Percentiles rank a stretch among this genome's conserved stretches.
phyloP scores from a whole-genome alignment of 2,329 filamentous ascomycete species.

The Graphiopsis chlorocephala region DNA sequence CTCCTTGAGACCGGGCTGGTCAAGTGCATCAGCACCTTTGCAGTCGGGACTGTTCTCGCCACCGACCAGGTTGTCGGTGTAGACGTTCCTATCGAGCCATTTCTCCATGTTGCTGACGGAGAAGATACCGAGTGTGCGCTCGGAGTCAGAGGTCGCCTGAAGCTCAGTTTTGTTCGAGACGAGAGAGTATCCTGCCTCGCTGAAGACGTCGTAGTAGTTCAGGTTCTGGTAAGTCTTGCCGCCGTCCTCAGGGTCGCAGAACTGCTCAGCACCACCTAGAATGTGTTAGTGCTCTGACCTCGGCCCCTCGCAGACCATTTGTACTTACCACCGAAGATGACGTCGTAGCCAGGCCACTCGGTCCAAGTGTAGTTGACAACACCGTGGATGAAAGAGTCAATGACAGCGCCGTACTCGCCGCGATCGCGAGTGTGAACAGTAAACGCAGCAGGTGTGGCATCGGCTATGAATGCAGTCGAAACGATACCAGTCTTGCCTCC shows the following conservation, averaged over 20 bases:
- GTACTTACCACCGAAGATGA: slow-evolving; percentile 62
- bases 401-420: slow-evolving; percentile 65
- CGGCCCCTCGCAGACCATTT: neutral
- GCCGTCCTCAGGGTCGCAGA: slow-evolving; percentile 56
- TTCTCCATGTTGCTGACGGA: slow-evolving; percentile 71
- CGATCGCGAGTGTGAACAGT: slow-evolving; percentile 71
- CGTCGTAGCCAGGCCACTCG: slow-evolving; percentile 69
- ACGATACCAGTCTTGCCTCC: slow-evolving; percentile 62
- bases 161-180: slow-evolving; percentile 73
- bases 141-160: slow-evolving; percentile 52
- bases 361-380: slow-evolving; percentile 81
- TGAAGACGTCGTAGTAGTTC: slow-evolving; percentile 71
- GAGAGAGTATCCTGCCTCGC: slow-evolving; percentile 68
- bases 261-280: slow-evolving; percentile 70
- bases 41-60: slow-evolving; percentile 69
- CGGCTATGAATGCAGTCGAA: slow-evolving; percentile 76
- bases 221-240: slow-evolving; percentile 64
- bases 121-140: slow-evolving; percentile 75
- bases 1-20: slow-evolving; percentile 80
- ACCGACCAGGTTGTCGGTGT: slow-evolving; percentile 64
- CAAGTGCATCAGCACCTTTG: slow-evolving; percentile 60
- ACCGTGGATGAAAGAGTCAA: slow-evolving; percentile 74
- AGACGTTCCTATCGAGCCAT: slow-evolving; percentile 84
- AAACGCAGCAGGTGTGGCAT: slow-evolving; percentile 77
- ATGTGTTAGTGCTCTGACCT: neutral